Evolutionary conservation across 371 early-diverging fungal species (phyloP).

Genomic region (Caulochytrium protostelioides): DNA sequence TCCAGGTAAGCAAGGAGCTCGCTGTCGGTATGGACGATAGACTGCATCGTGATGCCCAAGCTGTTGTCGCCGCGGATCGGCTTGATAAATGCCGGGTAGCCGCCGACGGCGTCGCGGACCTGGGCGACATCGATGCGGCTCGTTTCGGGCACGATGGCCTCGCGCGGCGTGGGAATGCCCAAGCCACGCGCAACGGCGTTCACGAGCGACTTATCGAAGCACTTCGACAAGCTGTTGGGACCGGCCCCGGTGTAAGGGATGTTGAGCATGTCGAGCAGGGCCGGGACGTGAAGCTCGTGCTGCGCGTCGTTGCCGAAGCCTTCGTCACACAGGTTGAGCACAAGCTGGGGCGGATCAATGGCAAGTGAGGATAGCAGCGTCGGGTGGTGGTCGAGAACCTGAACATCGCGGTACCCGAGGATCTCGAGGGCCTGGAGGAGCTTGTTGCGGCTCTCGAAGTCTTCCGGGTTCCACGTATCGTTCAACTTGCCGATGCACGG

Average conservation of each 20-base stretch:
- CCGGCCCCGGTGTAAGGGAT: slow-evolving; percentile 31
- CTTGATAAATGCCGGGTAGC: slow-evolving; percentile 31
- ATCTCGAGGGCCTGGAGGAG: slow-evolving; percentile 13
- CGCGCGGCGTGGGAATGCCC: slow-evolving; percentile 24
- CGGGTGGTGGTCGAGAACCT: slow-evolving; percentile 3
- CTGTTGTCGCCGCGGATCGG: slow-evolving; percentile 33
- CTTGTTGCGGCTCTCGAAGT: slow-evolving; percentile 19
- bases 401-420: slow-evolving; percentile 9
- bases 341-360: slow-evolving; percentile 6
- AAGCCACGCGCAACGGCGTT: slow-evolving; percentile 20
- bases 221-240: slow-evolving; percentile 23
- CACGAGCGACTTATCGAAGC: slow-evolving; percentile 36
- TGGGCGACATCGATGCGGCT: slow-evolving; percentile 7
- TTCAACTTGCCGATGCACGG: slow-evolving; percentile 28
- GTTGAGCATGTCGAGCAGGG: slow-evolving; percentile 20
- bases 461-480: slow-evolving; percentile 30
- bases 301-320: slow-evolving; percentile 28
- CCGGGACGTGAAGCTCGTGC: slow-evolving; percentile 30
- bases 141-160: slow-evolving; percentile 4
- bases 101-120: slow-evolving; percentile 7
- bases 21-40: slow-evolving; percentile 12
- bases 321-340: slow-evolving; percentile 36
- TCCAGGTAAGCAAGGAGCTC: slow-evolving; percentile 19
- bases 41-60: slow-evolving; percentile 25
- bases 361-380: background rate